phyloP scores from a whole-genome alignment of 2,329 filamentous ascomycete species.

The Cryphonectria radicalis region DNA sequence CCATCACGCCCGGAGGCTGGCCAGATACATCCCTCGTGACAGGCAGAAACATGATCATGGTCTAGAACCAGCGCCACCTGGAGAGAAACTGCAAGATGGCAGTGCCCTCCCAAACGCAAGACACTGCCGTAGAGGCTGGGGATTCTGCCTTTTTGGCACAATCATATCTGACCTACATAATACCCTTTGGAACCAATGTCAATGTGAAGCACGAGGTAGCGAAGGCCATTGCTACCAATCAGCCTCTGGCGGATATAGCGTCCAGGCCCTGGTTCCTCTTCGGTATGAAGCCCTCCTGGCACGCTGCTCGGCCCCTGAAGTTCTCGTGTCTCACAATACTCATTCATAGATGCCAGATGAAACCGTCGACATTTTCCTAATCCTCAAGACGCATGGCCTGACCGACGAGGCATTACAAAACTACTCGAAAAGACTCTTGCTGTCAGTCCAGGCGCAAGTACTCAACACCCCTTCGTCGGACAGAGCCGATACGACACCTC shows the following conservation, averaged over 20 bases:
- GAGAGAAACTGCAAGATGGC: constrained; percentile 34
- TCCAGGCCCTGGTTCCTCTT: constrained; percentile 62
- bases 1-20: not conserved
- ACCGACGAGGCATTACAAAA: constrained; percentile 61
- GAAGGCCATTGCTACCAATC: constrained; percentile 19
- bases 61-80: constrained; percentile 14
- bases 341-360: constrained; percentile 68
- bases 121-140: constrained; percentile 33
- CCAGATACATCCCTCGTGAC: not conserved
- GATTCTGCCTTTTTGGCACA: constrained; percentile 57
- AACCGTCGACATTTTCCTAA: constrained; percentile 68
- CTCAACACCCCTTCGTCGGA: constrained; percentile 58
- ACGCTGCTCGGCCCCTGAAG: constrained; percentile 34
- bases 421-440: constrained; percentile 64
- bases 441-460: constrained; percentile 70
- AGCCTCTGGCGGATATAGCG: constrained; percentile 25
- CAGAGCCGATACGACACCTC: constrained; percentile 48
- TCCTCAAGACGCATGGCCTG: constrained; percentile 66
- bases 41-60: constrained; percentile 12
- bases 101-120: constrained; percentile 38
- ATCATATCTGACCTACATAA: constrained; percentile 63
- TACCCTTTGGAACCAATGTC: constrained; percentile 61
- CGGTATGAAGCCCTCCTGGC: constrained; percentile 54
- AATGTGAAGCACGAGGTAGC: constrained; percentile 57
- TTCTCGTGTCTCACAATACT: constrained; percentile 48